Evolutionary conservation across 768 basidiomycete species (phyloP), one percentile per base, ranked within the genome.

Genomic region (Holtermannia corniformis): DNA sequence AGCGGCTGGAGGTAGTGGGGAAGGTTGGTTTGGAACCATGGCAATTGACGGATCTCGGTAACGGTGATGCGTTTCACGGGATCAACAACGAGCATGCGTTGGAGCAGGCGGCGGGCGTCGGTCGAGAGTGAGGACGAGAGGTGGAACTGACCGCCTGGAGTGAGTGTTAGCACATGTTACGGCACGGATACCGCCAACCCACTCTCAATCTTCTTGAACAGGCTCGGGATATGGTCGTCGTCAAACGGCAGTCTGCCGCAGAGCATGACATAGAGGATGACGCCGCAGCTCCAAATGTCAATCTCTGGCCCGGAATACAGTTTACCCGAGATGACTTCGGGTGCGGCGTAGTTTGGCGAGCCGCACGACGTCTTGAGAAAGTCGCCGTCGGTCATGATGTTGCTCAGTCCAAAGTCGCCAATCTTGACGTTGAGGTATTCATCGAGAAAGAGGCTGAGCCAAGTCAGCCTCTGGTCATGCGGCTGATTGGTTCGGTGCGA

Each of bases 251-350:
- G 79, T 44, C 86, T 77, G 3, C 93, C 95, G 65, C 87, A 92
- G 3, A 99, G 79, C 84, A 99, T 91, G 52, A 97, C 95, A 74
- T 92, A 96, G 48, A 99, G 80, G 60, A 99, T 97, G n/a, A 99
- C 93, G 0, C 95, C 95, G 51, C 87, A 87, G 61, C 87, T 90
- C 95, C 95, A 99, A 11, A 97, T 90, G 59, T 99, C 95, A 64
- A 97, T 95, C 74, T 97, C 95, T 0, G 93, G 92, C 0, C 95
- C 95, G 0, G 90, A 90, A 68, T 99, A 99, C 5, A 92, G 79
- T 24, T 87, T 87, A 4, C 95, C 95, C 16, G 85, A 81, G 59
- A 99, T 95, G 64, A 99, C 93, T 68, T 99, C 95, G 1, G 95
- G 95, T 0, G 95, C 93, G 51, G 95, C 95, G 64, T 99, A 99